Conservation (phyloP, 192 early-diverging fungal species). For the Spizellomyces sp. region DNA sequence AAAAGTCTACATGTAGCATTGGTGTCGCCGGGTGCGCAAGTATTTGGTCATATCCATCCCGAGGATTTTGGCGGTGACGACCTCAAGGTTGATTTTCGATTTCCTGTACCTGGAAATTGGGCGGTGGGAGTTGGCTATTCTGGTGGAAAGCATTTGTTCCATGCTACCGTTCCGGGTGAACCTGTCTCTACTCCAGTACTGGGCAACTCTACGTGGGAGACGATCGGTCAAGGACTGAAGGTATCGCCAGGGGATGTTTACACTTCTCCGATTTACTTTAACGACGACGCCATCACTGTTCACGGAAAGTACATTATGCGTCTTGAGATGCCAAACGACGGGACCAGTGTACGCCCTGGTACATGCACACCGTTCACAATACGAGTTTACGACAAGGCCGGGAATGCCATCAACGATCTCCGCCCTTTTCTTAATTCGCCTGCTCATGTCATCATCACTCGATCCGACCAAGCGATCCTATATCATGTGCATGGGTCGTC, state of each 20-base stretch:
- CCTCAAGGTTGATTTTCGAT: not conserved
- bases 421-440: not conserved
- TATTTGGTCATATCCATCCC: not conserved
- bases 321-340: not conserved
- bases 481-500: not conserved
- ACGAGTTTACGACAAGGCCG: not conserved
- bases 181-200: not conserved
- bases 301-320: not conserved
- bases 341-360: not conserved
- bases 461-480: not conserved
- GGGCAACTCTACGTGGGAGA: not conserved
- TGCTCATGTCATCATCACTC: not conserved
- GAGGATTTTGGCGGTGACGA: not conserved
- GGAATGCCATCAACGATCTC: not conserved
- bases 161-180: not conserved
- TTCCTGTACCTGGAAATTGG: not conserved
- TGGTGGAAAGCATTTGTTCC: not conserved
- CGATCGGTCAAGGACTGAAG: not conserved
- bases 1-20: not conserved
- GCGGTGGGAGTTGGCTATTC: not conserved
- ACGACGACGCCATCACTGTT: not conserved
- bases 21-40: not conserved
- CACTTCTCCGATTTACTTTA: not conserved
- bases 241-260: not conserved
- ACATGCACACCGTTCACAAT: not conserved